phyloP scores from a whole-genome alignment of 2,329 filamentous ascomycete genomes.

The Aspergillus flavus region DNA sequence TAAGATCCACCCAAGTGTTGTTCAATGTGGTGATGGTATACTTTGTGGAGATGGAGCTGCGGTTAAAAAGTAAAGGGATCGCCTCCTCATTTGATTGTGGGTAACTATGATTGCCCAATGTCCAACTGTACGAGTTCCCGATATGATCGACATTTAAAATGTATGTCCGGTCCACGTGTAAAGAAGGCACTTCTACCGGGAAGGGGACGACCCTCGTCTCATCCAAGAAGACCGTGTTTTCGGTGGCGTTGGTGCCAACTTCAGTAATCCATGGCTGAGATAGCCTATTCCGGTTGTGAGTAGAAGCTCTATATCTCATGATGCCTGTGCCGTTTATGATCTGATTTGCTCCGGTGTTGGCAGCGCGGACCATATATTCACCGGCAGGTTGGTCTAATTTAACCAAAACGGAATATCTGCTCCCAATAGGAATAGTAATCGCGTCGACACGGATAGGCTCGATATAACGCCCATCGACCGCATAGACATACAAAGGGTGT shows the following conservation, averaged over 20 bases:
- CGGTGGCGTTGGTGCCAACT: conserved; percentile 48
- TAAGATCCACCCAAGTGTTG: conserved; percentile 58
- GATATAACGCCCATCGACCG: conserved; percentile 48
- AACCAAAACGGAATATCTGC: conserved; percentile 46
- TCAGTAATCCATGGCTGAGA: conserved; percentile 54
- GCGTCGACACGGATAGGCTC: conserved; percentile 43
- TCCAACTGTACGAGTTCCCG: conserved; percentile 29
- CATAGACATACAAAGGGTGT: conserved; percentile 50
- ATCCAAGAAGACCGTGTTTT: conserved; percentile 49
- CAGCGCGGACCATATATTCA: conserved; percentile 59
- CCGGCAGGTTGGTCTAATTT: conserved; percentile 49
- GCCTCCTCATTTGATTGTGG: conserved; percentile 26
- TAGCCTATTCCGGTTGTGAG: conserved; percentile 10
- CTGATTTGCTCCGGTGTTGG: conserved; percentile 54
- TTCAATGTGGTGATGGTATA: conserved; percentile 40
- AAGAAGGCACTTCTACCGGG: conserved; percentile 31
- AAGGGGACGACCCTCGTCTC: conserved; percentile 50
- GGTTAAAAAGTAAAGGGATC: conserved; percentile 30
- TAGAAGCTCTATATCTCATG: conserved; percentile 44
- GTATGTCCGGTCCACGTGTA: conserved; percentile 38
- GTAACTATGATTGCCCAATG: conserved; percentile 28
- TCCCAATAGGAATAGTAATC: conserved; percentile 38
- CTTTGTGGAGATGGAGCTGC: conserved; percentile 28
- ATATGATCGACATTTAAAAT: conserved; percentile 26
- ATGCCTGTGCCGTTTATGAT: conserved; percentile 57